Evolutionary conservation across 768 basidiomycete species (phyloP).

Genomic region (Macrolepiota fuliginosa): DNA sequence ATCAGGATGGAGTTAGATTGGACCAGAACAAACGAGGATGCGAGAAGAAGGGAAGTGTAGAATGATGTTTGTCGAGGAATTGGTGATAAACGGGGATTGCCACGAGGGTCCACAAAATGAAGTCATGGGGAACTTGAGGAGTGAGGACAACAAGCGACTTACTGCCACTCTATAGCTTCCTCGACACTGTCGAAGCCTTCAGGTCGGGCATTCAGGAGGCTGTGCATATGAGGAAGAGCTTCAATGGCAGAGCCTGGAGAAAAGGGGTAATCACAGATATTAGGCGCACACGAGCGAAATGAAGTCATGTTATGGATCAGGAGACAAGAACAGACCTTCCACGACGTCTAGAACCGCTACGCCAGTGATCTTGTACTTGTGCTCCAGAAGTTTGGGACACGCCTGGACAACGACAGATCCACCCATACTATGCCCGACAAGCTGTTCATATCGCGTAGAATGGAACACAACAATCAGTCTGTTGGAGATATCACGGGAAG

Average conservation of each 20-base stretch:
- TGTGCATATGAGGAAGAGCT: slow-evolving; percentile 90
- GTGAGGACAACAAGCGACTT: slow-evolving; percentile 29
- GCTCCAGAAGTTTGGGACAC: slow-evolving; percentile 62
- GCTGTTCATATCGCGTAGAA: slow-evolving; percentile 34
- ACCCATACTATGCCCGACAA: slow-evolving; percentile 97
- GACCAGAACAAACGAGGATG: not conserved
- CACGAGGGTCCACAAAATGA: slow-evolving; percentile 1
- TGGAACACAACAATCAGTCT: not conserved
- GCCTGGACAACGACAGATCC: slow-evolving; percentile 83
- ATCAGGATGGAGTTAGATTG: not conserved
- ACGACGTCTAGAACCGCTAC: slow-evolving; percentile 86
- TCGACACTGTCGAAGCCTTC: slow-evolving; percentile 81
- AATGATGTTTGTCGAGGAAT: not conserved
- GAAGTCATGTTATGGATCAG: not conserved
- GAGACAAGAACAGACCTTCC: slow-evolving; percentile 52
- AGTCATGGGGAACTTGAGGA: not conserved
- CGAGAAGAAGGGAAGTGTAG: not conserved
- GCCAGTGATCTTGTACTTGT: slow-evolving; percentile 70
- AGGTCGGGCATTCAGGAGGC: slow-evolving; percentile 80
- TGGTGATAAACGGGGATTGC: not conserved
- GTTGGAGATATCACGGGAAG: not conserved
- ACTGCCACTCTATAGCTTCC: slow-evolving; percentile 97
- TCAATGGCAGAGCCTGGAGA: slow-evolving; percentile 84
- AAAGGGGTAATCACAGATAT: not conserved
- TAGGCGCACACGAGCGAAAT: not conserved